Percentiles rank a stretch among this genome's conserved stretches.
Evolutionary conservation across 2,329 filamentous ascomycete genomes (phyloP).

Genomic region (Fusarium guadeloupense): DNA sequence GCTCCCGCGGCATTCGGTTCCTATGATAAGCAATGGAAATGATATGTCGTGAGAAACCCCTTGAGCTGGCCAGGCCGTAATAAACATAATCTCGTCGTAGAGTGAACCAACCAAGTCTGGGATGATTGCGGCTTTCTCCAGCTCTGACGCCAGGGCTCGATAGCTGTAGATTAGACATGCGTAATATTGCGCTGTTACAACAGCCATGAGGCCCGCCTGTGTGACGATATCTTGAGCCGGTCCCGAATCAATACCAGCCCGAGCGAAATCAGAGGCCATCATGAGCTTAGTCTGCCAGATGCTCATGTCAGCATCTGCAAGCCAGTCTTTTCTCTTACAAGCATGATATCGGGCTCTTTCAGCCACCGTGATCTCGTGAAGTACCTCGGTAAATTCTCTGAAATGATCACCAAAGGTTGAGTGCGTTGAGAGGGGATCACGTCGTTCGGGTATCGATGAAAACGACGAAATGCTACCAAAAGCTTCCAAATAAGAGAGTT

Average conservation of each 20-base stretch:
- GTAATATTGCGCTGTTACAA: neutral
- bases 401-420: neutral
- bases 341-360: neutral
- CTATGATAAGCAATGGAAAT: neutral
- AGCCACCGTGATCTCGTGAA: neutral
- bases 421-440: too few relatives aligned
- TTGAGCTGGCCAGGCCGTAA: neutral
- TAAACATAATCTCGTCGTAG: neutral
- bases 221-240: neutral
- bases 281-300: neutral
- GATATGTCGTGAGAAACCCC: neutral
- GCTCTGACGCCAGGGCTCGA: neutral
- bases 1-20: neutral
- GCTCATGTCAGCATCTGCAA: neutral
- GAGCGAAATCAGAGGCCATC: neutral
- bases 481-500: neutral
- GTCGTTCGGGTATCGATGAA: neutral
- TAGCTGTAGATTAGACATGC: neutral
- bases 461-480: neutral
- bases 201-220: neutral
- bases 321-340: too few relatives aligned
- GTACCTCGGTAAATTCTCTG: neutral
- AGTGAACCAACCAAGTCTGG: neutral
- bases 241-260: neutral
- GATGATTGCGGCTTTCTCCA: neutral